Evolutionary conservation across 495 filamentous ascomycete genomes (phyloP).

Genomic region (Clohesyomyces aquaticus): DNA sequence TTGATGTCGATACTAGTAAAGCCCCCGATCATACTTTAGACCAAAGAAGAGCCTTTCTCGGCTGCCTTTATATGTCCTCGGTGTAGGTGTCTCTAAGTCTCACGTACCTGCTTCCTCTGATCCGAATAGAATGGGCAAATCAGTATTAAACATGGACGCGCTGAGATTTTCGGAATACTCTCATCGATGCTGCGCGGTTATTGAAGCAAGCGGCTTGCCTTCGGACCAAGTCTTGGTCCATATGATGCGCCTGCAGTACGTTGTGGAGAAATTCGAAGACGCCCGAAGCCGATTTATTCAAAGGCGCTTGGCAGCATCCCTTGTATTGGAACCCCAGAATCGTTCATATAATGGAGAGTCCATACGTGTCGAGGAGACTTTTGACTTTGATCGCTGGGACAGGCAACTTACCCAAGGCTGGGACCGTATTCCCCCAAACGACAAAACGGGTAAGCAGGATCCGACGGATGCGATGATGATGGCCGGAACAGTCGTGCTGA

Average conservation of each 20-base stretch:
- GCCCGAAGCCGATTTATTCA: constrained; percentile 6
- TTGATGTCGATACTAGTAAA: constrained; percentile 4
- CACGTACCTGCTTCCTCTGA: background rate
- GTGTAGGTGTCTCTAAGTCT: constrained; percentile 12
- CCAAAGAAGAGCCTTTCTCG: constrained; percentile 20
- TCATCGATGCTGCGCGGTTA: constrained; percentile 8
- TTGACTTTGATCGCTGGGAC: constrained; percentile 7
- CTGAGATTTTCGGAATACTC: constrained; percentile 22
- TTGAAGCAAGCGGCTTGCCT: background rate
- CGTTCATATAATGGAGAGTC: background rate
- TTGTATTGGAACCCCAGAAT: background rate
- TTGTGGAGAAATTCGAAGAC: constrained; percentile 19
- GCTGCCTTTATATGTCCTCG: constrained; percentile 23
- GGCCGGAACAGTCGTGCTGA: no score
- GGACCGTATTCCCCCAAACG: background rate
- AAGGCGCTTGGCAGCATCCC: background rate
- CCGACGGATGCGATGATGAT: background rate
- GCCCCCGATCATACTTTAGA: constrained; percentile 17
- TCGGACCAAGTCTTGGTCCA: constrained; percentile 12
- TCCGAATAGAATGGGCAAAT: constrained; percentile 11
- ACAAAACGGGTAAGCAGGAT: constrained; percentile 8
- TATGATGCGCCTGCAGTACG: constrained; percentile 12
- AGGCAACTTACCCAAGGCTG: constrained; percentile 2
- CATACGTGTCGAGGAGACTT: background rate
- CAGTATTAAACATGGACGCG: constrained; percentile 18